Base-by-base conservation (phyloP, 495 filamentous ascomycete genomes). In the Neurospora intermedia region DNA sequence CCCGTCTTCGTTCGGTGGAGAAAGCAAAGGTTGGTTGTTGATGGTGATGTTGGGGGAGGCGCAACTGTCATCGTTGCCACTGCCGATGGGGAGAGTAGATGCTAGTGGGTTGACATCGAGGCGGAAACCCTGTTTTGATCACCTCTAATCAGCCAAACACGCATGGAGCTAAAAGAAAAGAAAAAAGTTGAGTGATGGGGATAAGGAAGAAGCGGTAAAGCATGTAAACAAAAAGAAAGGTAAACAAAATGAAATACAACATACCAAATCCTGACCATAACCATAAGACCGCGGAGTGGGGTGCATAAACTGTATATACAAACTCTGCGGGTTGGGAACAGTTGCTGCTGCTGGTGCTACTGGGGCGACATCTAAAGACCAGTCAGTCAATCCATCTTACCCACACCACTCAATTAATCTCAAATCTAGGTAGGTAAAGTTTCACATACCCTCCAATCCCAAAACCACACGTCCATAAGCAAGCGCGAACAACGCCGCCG, bases 31-130 rank as follows among this genome's bases (percentile, higher is more conserved):
- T 59, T 78, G 75, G 23, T 77, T 82, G 70, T 80, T 80, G 42
- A 81, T 78, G 18, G 78, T 79, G 13, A 83, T 76, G 62, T 83
- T 83, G 73, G 78, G 79, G 43, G 80, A 73, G 4, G 79, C 81
- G 43, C 82, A 84, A 31, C 78, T 38, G 35, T 38, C 27, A 31
- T 31, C 15, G 77, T 78, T 43, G 2, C 39, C 39, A 9, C 78
- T 43, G 2, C 39, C 39, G 39, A 1, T 10, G 39, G 78, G 69
- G 35, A 38, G 35, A 4, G 39, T 2, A n/a, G n/a, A n/a, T n/a
- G n/a, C n/a, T n/a, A n/a, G n/a, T 2, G 39, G 78, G 69, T 74
- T 74, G 38, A 83, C 73, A 31, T 78, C 75, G n/a, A 84, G 73
- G 35, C 77, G 78, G 75, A 82, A 78, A 66, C 62, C 35, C 15